These are phyloP conservation scores for Acrasis kona DNA, from an alignment of 78 protist species.

Conservation along the genomic window DNA sequence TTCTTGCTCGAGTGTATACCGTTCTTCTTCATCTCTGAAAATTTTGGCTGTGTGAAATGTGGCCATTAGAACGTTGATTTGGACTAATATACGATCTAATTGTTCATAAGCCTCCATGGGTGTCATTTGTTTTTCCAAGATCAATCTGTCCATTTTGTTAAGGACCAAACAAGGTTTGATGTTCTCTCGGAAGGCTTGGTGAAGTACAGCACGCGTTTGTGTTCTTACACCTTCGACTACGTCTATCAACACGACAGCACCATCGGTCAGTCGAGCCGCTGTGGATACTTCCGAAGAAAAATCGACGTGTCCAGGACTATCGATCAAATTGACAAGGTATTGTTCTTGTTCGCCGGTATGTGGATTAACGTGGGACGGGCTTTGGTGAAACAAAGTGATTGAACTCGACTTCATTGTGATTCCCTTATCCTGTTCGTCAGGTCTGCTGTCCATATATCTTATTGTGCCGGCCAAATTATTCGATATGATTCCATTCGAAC, in stretches of 20 bases:
- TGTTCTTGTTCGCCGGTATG: not conserved
- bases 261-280: slow-evolving; percentile 64
- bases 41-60: slow-evolving; percentile 17
- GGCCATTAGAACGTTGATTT: slow-evolving; percentile 61
- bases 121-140: slow-evolving; percentile 60
- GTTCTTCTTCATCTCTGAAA: slow-evolving; percentile 12
- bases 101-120: slow-evolving; percentile 75
- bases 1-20: no score
- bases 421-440: slow-evolving; percentile 86
- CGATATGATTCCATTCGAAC: slow-evolving; percentile 85
- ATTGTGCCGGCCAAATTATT: slow-evolving; percentile 73
- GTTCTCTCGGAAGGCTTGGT: slow-evolving; percentile 76
- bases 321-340: slow-evolving; percentile 60
- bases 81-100: slow-evolving; percentile 58
- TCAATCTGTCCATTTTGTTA: slow-evolving; percentile 89
- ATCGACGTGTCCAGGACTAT: slow-evolving; percentile 93
- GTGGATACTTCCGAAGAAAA: slow-evolving; percentile 70
- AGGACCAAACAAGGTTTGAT: slow-evolving; percentile 74
- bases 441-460: slow-evolving; percentile 70
- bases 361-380: no score
- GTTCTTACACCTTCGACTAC: slow-evolving; percentile 78
- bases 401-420: slow-evolving; percentile 95
- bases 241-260: slow-evolving; percentile 76
- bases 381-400: slow-evolving; percentile 61
- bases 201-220: slow-evolving; percentile 87